A percentile compares a stretch with the other conserved stretches of the same genome.
These are phyloP conservation scores for Silene coronaria DNA, from an alignment of 179 eudicot species.

Conservation along the genomic window DNA sequence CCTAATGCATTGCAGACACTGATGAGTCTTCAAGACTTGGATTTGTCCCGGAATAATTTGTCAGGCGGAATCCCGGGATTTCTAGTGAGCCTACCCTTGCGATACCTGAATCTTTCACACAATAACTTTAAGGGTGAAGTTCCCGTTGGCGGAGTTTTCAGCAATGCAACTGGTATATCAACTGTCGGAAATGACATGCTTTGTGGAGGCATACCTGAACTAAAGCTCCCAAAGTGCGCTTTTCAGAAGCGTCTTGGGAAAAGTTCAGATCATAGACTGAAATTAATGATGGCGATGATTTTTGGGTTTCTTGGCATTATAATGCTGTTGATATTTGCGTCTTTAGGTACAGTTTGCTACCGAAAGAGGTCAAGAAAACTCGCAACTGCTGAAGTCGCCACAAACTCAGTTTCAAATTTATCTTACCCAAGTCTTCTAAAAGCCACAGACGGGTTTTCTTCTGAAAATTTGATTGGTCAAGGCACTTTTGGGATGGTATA, in stretches of 20 bases:
- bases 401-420: not conserved
- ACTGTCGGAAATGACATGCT: conserved; percentile 18
- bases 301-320: not conserved
- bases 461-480: conserved; percentile 14
- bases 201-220: conserved; percentile 29
- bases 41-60: conserved; percentile 30
- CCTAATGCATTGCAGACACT: conserved; percentile 14
- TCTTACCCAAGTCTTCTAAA: conserved; percentile 16
- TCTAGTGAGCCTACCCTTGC: conserved; percentile 12
- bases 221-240: conserved; percentile 23
- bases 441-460: conserved; percentile 25
- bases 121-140: conserved; percentile 29
- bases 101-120: conserved; percentile 21
- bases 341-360: not conserved
- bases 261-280: not conserved
- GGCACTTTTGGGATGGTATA: conserved; percentile 26
- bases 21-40: conserved; percentile 11
- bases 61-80: conserved; percentile 21
- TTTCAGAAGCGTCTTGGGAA: not conserved
- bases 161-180: conserved; percentile 22
- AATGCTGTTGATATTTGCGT: not conserved
- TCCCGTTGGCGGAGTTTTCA: conserved; percentile 25
- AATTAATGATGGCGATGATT: not conserved
- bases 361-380: not conserved
- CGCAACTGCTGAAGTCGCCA: not conserved